phyloP scores from a whole-genome alignment of 1,139 yeast genomes.

The Pichia sp. region DNA sequence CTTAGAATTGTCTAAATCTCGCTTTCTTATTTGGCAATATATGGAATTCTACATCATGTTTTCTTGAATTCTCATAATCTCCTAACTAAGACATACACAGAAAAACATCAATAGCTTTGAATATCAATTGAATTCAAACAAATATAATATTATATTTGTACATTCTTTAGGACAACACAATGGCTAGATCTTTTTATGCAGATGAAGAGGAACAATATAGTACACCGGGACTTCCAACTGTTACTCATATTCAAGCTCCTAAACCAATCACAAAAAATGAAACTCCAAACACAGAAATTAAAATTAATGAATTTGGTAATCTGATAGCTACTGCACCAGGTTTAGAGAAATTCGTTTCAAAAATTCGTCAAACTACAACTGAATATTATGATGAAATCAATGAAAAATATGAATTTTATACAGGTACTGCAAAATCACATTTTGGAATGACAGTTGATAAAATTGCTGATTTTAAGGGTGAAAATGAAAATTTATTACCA shows the following conservation, averaged over 20 bases:
- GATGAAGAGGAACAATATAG: conserved; percentile 43
- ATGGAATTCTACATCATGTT: too few relatives aligned
- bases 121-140: too few relatives aligned
- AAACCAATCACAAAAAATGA: conserved; percentile 34
- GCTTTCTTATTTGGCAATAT: too few relatives aligned
- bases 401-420: conserved; percentile 42
- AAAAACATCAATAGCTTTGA: too few relatives aligned
- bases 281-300: conserved; percentile 32
- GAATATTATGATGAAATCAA: conserved; percentile 34
- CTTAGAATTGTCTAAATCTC: not conserved
- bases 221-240: conserved; percentile 43
- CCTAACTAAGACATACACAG: too few relatives aligned
- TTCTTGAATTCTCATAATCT: too few relatives aligned
- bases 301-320: conserved; percentile 47
- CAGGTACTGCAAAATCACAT: conserved; percentile 42
- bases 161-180: too few relatives aligned
- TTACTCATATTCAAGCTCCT: conserved; percentile 33
- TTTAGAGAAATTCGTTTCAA: conserved; percentile 38
- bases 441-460: conserved; percentile 28
- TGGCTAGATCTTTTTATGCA: conserved; percentile 41
- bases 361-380: conserved; percentile 34
- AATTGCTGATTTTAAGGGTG: conserved; percentile 26
- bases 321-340: conserved; percentile 43
- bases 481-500: conserved; percentile 44
- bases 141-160: too few relatives aligned